A percentile compares a stretch with the other conserved stretches of the same genome.
phyloP scores from a whole-genome alignment of 1,284 basidiomycete species.

The Moesziomyces antarcticus region DNA sequence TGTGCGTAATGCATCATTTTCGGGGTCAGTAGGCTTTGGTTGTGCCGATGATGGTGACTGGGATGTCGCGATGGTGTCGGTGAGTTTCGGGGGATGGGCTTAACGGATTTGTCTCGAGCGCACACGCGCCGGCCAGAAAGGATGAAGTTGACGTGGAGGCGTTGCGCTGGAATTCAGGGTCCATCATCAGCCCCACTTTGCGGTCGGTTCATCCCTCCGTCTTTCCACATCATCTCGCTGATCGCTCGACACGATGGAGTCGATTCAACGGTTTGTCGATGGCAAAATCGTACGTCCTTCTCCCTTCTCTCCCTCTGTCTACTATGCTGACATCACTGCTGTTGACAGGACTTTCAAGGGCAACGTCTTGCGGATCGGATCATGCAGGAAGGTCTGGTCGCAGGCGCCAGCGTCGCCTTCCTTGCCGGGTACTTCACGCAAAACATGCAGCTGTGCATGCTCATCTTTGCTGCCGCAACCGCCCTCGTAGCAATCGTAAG shows the following conservation, averaged over 20 bases:
- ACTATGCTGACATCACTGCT: not conserved
- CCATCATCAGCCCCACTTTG: not conserved
- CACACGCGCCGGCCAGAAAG: no score
- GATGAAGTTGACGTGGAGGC: constrained; percentile 13
- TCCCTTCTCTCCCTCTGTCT: not conserved
- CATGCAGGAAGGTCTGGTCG: constrained; percentile 39
- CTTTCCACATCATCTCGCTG: constrained; percentile 1
- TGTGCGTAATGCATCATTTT: not conserved
- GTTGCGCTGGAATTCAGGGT: constrained; percentile 9
- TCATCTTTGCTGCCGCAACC: constrained; percentile 14
- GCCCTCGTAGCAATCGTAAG: constrained; percentile 32
- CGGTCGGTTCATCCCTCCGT: not conserved
- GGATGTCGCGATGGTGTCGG: no score
- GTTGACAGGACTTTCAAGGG: constrained; percentile 37
- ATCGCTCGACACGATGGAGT: constrained; percentile 26
- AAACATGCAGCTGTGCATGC: constrained; percentile 39
- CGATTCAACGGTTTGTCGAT: constrained; percentile 32
- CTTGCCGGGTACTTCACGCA: constrained; percentile 30
- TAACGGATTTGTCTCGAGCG: not conserved
- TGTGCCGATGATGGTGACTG: no score
- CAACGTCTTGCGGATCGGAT: constrained; percentile 38
- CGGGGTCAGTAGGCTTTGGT: not conserved
- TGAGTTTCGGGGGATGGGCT: not conserved
- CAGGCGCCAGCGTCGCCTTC: constrained; percentile 19
- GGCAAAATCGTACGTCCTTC: constrained; percentile 37